Evolutionary conservation across 192 early-diverging fungal genomes (phyloP).

Genomic region (Coemansia guatemalensis): DNA sequence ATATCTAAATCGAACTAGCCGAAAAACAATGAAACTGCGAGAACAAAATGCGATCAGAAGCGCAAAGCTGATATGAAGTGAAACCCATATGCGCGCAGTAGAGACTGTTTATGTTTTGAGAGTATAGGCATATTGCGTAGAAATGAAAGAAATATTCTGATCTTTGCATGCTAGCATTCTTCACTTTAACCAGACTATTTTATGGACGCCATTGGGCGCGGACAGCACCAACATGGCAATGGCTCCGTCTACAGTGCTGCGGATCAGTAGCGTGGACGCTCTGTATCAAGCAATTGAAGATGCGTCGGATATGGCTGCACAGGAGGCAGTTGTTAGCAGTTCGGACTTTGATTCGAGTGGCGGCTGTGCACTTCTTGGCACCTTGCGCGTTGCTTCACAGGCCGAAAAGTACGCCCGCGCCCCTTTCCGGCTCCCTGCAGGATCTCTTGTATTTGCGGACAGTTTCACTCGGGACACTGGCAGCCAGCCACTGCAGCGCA

Average conservation of each 20-base stretch:
- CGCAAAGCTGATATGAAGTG: background rate
- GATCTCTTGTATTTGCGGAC: conserved; percentile 26
- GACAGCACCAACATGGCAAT: conserved; percentile 1
- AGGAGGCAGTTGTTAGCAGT: background rate
- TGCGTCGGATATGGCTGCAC: background rate
- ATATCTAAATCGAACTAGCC: background rate
- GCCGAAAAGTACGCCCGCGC: conserved; percentile 14
- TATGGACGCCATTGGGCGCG: background rate
- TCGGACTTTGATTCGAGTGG: background rate
- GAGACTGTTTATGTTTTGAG: background rate
- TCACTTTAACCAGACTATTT: background rate
- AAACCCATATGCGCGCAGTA: background rate
- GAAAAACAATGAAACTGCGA: background rate
- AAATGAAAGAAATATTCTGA: background rate
- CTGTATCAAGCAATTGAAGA: background rate
- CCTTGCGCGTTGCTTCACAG: conserved; percentile 25
- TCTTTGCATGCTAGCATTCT: background rate
- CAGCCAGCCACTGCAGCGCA: background rate
- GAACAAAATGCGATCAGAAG: too few species aligned
- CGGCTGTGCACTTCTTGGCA: conserved; percentile 24
- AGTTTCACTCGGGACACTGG: background rate
- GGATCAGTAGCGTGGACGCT: conserved; percentile 8
- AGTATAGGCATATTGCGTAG: background rate
- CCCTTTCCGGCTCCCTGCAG: conserved; percentile 21
- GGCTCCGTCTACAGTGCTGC: conserved; percentile 17